Evolutionary conservation across 2,329 filamentous ascomycete species (phyloP), one percentile per base, ranked within the genome.

Genomic region (Alternaria sp.): DNA sequence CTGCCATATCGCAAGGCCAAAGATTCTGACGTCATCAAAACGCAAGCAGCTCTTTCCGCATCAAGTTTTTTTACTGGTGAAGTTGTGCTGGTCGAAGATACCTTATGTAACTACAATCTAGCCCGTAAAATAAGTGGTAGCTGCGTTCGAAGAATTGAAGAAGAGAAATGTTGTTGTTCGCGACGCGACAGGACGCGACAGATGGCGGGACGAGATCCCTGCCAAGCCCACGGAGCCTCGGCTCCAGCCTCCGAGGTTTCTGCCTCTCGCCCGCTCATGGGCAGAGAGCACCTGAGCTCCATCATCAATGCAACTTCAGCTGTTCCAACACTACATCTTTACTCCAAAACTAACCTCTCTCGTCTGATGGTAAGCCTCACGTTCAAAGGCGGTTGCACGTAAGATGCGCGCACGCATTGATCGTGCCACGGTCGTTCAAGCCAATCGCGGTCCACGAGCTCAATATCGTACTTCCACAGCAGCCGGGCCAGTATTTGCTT

Each of bases 401-500:
- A 59, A 45, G 56, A 52, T 30, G 56, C 56, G n/a, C 56, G 46
- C 13, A 59, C 56, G 10, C 12, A 25, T 28, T 59, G 56, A 51
- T 59, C 47, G 30, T 44, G 32, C 46, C 56, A 52, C 17, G 17
- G 21, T 15, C 44, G 51, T 12, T 51, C 13, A 5, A 43, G 21
- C 56, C 46, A 58, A 6, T 51, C 56, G 17, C 47, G 23, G 7
- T 58, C 56, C n/a, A 45, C 46, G 7, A 58, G 56, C 46, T 58
- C 56, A 43, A 52, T 4, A 30, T 58, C 6, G 17, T 58, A 58
- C 46, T 51, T 52, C 56, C 46, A 51, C 32, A 58, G 12, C 11
- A 51, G 23, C 23, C 56, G 30, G 23, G 56, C 17, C 17, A 58
- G 23, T 30, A 58, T 58, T 9, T 58, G 56, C 32, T 58, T 58